These are phyloP conservation scores for Fusarium phyllophilum DNA, from an alignment of 2,329 filamentous ascomycete species.

Conservation along the genomic window DNA sequence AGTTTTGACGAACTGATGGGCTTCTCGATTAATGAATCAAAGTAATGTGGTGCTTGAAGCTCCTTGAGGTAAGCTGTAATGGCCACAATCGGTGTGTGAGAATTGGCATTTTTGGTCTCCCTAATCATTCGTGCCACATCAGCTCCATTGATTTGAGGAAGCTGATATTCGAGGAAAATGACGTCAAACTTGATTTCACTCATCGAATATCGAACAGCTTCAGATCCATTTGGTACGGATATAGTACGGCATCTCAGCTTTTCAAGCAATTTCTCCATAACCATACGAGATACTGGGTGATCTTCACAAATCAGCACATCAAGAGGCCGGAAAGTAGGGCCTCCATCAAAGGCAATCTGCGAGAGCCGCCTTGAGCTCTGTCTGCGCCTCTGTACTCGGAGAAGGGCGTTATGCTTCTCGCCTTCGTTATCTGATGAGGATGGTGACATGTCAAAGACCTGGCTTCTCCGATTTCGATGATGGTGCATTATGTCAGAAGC, in stretches of 20 bases:
- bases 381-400: slow-evolving; percentile 92
- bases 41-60: slow-evolving; percentile 92
- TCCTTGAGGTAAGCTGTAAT: slow-evolving; percentile 99
- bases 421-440: slow-evolving; percentile 98
- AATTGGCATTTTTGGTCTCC: slow-evolving; percentile 94
- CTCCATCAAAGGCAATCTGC: slow-evolving; percentile 85
- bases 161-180: slow-evolving; percentile 96
- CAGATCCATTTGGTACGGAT: slow-evolving; percentile 87
- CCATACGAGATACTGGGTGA: slow-evolving; percentile 93
- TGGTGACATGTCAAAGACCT: slow-evolving; percentile 95
- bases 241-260: slow-evolving; percentile 96
- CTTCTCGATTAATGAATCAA: slow-evolving; percentile 95
- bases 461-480: slow-evolving; percentile 91
- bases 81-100: slow-evolving; percentile 92
- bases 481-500: slow-evolving; percentile 74
- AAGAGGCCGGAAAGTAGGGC: slow-evolving; percentile 86
- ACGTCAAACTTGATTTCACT: slow-evolving; percentile 99
- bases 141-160: slow-evolving; percentile 93
- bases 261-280: slow-evolving; percentile 98
- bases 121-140: slow-evolving; percentile 98
- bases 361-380: slow-evolving; percentile 96
- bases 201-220: slow-evolving; percentile 92
- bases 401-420: slow-evolving; percentile 86
- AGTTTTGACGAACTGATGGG: slow-evolving; percentile 93
- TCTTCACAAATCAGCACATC: slow-evolving; percentile 98